Percentiles rank a stretch among this genome's conserved stretches.
Evolutionary conservation across 164 flowering plant genomes (phyloP).

Genomic region (Sextonia rubra): DNA sequence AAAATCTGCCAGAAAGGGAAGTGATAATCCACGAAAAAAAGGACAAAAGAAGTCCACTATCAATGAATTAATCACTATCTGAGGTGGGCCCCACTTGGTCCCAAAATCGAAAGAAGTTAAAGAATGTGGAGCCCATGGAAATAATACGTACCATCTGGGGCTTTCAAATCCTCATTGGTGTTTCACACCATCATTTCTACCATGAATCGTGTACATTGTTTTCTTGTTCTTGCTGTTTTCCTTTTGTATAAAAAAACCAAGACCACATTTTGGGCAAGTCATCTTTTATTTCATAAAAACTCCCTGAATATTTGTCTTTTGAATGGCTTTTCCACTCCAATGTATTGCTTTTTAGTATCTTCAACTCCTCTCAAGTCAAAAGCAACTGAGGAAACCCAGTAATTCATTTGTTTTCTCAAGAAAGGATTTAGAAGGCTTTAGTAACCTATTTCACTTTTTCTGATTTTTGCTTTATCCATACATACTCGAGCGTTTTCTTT

Average conservation of each 20-base stretch:
- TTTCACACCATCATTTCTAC: neutral
- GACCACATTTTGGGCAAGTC: neutral
- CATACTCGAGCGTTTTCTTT: neutral
- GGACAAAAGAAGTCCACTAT: neutral
- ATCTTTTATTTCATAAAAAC: neutral
- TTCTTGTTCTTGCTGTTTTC: neutral
- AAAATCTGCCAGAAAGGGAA: neutral
- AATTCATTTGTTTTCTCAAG: neutral
- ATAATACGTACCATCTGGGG: neutral
- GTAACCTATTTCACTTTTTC: neutral
- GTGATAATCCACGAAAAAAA: neutral
- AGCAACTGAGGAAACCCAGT: neutral
- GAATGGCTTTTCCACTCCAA: neutral
- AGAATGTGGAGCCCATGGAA: neutral
- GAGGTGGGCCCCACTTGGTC: neutral
- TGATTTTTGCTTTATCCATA: neutral
- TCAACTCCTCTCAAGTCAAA: neutral
- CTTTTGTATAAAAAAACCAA: too few relatives aligned
- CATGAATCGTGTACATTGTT: neutral
- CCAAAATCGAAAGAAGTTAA: neutral
- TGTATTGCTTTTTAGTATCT: neutral
- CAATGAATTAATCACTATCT: neutral
- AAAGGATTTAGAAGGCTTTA: neutral
- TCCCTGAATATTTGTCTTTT: constrained; percentile 1
- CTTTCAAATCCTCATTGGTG: neutral